These are phyloP conservation scores for Pythium sukuiense DNA, from an alignment of 352 stramenopile species.

Conservation along the genomic window DNA sequence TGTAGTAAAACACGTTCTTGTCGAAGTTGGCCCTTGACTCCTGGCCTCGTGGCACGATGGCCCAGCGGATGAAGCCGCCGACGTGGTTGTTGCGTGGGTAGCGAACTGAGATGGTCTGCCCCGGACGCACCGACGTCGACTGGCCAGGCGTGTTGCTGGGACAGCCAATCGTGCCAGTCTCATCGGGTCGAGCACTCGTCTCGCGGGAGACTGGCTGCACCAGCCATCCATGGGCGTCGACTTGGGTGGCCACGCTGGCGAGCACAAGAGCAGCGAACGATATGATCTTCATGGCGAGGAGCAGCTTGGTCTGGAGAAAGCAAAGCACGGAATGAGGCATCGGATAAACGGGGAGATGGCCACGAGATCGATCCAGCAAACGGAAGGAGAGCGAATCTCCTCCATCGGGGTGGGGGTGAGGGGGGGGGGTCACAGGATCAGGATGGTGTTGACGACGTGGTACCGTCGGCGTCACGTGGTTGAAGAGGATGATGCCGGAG, in stretches of 20 bases:
- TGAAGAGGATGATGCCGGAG: neutral
- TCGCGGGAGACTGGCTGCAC: neutral
- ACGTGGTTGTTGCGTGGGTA: slow-evolving; percentile 10
- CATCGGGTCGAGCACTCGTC: neutral
- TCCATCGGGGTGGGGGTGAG: no score
- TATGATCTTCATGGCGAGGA: neutral
- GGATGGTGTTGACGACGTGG: no score
- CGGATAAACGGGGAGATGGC: neutral
- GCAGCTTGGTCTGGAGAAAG: neutral
- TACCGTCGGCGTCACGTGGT: neutral
- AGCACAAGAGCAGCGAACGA: neutral
- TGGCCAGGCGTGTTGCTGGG: neutral
- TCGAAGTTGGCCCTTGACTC: slow-evolving; percentile 19
- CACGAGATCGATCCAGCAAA: neutral
- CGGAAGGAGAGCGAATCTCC: no score
- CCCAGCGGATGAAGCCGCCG: slow-evolving; percentile 25
- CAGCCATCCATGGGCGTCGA: neutral
- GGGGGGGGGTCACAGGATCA: no score
- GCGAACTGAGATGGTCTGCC: slow-evolving; percentile 1
- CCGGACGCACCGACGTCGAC: neutral
- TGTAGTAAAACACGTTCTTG: slow-evolving; percentile 24
- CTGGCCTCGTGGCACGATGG: slow-evolving; percentile 16
- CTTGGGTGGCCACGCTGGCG: neutral
- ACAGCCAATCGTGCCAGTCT: neutral
- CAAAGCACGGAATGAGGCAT: neutral